A percentile compares a stretch with the other conserved stretches of the same genome.
These are phyloP conservation scores for Heteromeles arbutifolia DNA, from an alignment of 306 rosid species.

Conservation along the genomic window DNA sequence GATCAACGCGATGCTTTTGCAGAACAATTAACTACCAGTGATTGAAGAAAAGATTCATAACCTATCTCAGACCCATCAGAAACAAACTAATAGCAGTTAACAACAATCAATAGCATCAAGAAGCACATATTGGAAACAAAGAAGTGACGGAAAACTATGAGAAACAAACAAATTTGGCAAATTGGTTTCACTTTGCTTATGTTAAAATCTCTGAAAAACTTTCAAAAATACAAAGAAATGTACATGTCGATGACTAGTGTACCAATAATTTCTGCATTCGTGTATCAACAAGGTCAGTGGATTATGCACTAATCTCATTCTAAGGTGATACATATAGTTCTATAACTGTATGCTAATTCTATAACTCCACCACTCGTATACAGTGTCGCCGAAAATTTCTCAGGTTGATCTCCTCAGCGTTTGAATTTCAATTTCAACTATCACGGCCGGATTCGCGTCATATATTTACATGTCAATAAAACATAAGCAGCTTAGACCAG, in stretches of 20 bases:
- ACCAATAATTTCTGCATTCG: neutral
- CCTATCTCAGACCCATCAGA: neutral
- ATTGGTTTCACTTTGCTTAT: neutral
- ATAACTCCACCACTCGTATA: neutral
- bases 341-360: neutral
- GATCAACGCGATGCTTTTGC: constrained; percentile 11
- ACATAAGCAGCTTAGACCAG: neutral
- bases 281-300: neutral
- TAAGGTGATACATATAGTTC: neutral
- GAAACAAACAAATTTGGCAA: neutral
- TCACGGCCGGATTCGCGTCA: neutral
- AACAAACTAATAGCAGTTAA: neutral
- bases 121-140: neutral
- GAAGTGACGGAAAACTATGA: neutral
- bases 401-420: neutral
- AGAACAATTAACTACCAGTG: neutral
- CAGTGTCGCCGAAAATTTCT: neutral
- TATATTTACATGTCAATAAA: neutral
- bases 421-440: neutral
- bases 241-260: neutral
- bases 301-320: neutral
- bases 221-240: too few species aligned
- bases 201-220: neutral
- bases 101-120: neutral
- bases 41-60: neutral